A percentile compares a stretch with the other conserved stretches of the same genome.
These are phyloP conservation scores for Stenocarpella maydis DNA, from an alignment of 2,329 filamentous ascomycete genomes.

Conservation along the genomic window DNA sequence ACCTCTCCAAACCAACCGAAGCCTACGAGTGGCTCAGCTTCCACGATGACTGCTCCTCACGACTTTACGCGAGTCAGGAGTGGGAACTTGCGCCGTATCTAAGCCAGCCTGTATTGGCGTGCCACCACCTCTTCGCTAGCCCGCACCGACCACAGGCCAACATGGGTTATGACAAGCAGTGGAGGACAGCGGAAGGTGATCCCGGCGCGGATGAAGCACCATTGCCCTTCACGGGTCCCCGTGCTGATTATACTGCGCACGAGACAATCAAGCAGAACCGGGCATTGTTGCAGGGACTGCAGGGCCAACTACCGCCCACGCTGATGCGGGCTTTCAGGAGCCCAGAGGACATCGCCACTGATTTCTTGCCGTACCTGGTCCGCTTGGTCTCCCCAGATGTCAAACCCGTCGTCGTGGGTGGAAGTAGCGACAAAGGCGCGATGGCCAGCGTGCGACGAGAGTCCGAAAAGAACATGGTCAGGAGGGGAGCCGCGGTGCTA, in stretches of 20 bases:
- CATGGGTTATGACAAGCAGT: slow-evolving; percentile 53
- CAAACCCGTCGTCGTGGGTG: slow-evolving; percentile 83
- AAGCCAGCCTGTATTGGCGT: slow-evolving; percentile 84
- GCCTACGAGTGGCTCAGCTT: slow-evolving; percentile 97
- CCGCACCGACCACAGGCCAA: slow-evolving; percentile 60
- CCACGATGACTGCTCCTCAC: slow-evolving; percentile 82
- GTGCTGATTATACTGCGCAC: slow-evolving; percentile 81
- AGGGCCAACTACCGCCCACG: slow-evolving; percentile 74
- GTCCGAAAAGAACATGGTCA: slow-evolving; percentile 81
- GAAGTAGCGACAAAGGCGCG: slow-evolving; percentile 65
- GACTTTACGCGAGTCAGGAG: slow-evolving; percentile 83
- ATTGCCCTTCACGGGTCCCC: slow-evolving; percentile 81
- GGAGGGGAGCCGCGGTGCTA: slow-evolving; percentile 81
- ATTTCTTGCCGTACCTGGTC: slow-evolving; percentile 85
- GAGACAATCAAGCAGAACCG: slow-evolving; percentile 84
- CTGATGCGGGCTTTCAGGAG: slow-evolving; percentile 82
- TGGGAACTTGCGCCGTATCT: slow-evolving; percentile 93
- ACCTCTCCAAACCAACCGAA: slow-evolving; percentile 84
- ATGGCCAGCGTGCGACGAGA: slow-evolving; percentile 87
- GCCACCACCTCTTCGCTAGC: slow-evolving; percentile 89
- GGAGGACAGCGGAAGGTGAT: slow-evolving; percentile 53
- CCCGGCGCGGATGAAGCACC: slow-evolving; percentile 60
- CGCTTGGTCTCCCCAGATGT: slow-evolving; percentile 88
- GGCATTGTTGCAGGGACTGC: slow-evolving; percentile 76
- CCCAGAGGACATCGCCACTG: slow-evolving; percentile 77